Evolutionary conservation across 306 rosid genomes (phyloP), one percentile per base, ranked within the genome.

Genomic region (Cucumis hystrix): DNA sequence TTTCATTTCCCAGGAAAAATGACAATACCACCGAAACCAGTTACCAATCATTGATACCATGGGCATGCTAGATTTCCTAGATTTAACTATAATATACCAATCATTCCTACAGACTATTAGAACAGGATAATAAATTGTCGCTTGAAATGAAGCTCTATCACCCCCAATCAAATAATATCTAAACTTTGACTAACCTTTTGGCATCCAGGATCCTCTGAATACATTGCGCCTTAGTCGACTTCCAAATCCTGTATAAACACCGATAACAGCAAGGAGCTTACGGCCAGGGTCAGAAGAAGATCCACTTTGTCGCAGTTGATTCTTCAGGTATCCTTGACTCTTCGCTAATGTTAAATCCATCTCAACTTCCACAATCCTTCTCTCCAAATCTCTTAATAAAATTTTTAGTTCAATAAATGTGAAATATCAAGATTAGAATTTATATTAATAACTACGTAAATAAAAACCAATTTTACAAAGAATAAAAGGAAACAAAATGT

Each of bases 141-240:
- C 10, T 10, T 72, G 10, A 72, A 49, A 52, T 49, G 43, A 72
- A 72, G 60, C 10, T 25, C 35, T 17, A 17, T 16, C 58, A 28
- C 25, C 47, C 62, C 62, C 45, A 72, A 51, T 10, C 43, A 28
- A 49, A 72, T 10, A 51, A 17, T 15, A 72, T 33, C 35, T 21
- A 28, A 77, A 28, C 13, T 9, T 33, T 51, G 14, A 77, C 88
- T 78, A 54, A 92, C 99, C 99, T 95, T 77, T 88, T 35, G 98
- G 99, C 97, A 95, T 92, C 99, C 99, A 95, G 60, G 99, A 92
- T 80, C 98, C 98, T 86, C 99, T 83, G 79, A 91, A 89, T 60
- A 77, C 83, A 78, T 89, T 92, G 77, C 99, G 87, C 79, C 86
- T 88, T 86, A 92, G 82, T 51, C 74, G 88, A 82, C 99, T 89